Percentiles rank a stretch among this genome's conserved stretches.
Conservation (phyloP, 768 basidiomycete genomes). For the Candolleomyces efflorescens region DNA sequence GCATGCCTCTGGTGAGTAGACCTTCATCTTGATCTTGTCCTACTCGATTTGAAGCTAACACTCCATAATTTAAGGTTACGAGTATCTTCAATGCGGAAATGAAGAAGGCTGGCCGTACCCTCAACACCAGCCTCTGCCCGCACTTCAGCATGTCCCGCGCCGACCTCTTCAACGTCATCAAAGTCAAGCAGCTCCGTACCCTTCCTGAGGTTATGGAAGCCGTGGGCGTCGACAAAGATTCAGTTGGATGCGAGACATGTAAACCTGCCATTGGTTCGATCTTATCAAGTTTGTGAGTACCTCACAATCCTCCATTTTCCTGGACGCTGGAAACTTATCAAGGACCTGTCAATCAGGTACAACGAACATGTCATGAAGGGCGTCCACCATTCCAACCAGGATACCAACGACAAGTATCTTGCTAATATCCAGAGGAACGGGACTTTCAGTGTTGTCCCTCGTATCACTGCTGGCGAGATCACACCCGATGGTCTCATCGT, state of each 20-base stretch:
- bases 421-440: conserved; percentile 73
- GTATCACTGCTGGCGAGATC: conserved; percentile 66
- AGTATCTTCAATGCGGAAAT: conserved; percentile 52
- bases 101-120: conserved; percentile 56
- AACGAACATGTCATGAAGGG: conserved; percentile 66
- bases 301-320: not conserved
- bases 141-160: conserved; percentile 63
- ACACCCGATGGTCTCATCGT: conserved; percentile 64
- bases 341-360: conserved; percentile 23
- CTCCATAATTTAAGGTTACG: conserved; percentile 14
- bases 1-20: conserved; percentile 55
- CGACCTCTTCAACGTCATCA: conserved; percentile 65
- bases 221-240: conserved; percentile 41
- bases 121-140: conserved; percentile 58
- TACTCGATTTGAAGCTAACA: conserved; percentile 4
- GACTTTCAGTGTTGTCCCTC: conserved; percentile 69
- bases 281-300: conserved; percentile 37
- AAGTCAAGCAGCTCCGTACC: conserved; percentile 56
- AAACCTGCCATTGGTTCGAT: conserved; percentile 63
- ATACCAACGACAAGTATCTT: conserved; percentile 67
- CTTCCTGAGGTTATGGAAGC: conserved; percentile 50
- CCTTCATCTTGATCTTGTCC: conserved; percentile 20
- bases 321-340: not conserved
- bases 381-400: conserved; percentile 63
- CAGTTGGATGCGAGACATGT: conserved; percentile 70